Evolutionary conservation across 2,329 filamentous ascomycete species (phyloP), one percentile per base, ranked within the genome.

Genomic region (Neopestalotiopsis sp.): DNA sequence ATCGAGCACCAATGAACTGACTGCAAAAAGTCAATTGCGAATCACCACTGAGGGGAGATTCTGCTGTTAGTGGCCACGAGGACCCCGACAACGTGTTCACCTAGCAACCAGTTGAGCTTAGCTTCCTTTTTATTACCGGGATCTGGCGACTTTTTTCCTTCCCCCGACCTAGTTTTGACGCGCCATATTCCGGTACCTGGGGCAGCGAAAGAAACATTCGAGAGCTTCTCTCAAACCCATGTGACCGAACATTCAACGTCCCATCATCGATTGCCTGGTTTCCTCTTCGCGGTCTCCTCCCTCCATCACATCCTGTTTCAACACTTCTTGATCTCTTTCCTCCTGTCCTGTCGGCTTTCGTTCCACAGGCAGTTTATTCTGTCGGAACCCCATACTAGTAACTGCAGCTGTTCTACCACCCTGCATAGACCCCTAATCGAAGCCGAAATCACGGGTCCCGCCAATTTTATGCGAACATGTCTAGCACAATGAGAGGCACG

Each of bases 401-500:
- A 14, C 32, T 13, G 28, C 59, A 62, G 59, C n/a, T 34, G 32
- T 20, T 34, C 28, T 62, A 9, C 13, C 40, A 62, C 34, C 34
- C 65, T n/a, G 65, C 65, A 67, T 67, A 67, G 56, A 67, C 66
- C 30, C 45, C 66, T 56, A 63, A 56, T 49, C 40, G 49, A 62
- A 20, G 28, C 67, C 57, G 66, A 70, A 71, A 70, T 67, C 70
- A 70, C 66, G 53, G 69, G 67, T 74, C 71, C 73, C 70, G 71
- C 67, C 30, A 61, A 73, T 68, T 78, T 74, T 70, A 77, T 75
- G 77, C 78, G 78, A 88, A 7, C 45, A 68, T 89, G 86, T 88
- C 87, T 70, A 84, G 83, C 77, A 93, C 91, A 69, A 85, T 91
- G 81, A 88, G 92, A 84, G 90, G 90, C 75, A 93, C 91, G 71